These are phyloP conservation scores for Corchorus capsularis DNA, from an alignment of 345 rosid genomes.

Conservation along the genomic window DNA sequence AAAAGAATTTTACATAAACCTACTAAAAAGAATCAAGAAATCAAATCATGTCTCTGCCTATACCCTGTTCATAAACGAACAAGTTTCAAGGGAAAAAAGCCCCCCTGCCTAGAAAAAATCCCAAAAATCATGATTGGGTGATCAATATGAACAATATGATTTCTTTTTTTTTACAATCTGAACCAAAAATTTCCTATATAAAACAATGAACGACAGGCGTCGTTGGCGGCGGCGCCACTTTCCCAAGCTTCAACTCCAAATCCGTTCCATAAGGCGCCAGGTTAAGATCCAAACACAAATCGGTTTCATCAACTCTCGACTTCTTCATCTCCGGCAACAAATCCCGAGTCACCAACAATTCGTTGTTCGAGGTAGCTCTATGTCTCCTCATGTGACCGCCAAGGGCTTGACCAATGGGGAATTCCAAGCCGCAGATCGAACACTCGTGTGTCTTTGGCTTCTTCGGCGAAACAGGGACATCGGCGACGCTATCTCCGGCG, in stretches of 20 bases:
- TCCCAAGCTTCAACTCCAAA: conserved; percentile 58
- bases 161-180: neutral
- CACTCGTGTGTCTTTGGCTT: conserved; percentile 79
- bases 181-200: conserved; percentile 23
- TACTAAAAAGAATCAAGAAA: conserved; percentile 4
- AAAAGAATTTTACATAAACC: neutral
- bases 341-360: conserved; percentile 29
- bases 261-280: conserved; percentile 62
- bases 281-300: conserved; percentile 65
- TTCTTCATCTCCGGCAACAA: conserved; percentile 59
- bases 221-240: conserved; percentile 21
- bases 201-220: conserved; percentile 28
- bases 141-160: neutral
- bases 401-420: conserved; percentile 80
- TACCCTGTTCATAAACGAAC: neutral
- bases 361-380: conserved; percentile 28
- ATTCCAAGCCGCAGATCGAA: conserved; percentile 83
- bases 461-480: conserved; percentile 34
- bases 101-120: neutral
- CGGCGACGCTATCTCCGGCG: conserved; percentile 7
- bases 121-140: neutral
- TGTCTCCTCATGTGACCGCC: conserved; percentile 99
- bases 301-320: conserved; percentile 54
- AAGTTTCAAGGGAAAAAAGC: neutral
- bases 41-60: neutral